Conservation (phyloP, 768 basidiomycete genomes). For the Lactifluus piperatus region DNA sequence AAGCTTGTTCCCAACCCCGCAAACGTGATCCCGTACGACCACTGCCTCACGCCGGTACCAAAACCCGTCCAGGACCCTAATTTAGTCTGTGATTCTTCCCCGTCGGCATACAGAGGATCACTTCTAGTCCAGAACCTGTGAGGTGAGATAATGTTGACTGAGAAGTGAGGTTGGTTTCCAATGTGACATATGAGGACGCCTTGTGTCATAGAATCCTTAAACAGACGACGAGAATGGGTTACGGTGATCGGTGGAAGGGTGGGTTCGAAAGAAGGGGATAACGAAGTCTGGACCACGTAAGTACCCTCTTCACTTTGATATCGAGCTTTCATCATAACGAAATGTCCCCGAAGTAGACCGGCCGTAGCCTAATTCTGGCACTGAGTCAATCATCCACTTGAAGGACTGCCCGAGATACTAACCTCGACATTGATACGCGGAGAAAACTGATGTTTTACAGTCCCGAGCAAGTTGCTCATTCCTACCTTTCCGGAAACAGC, state of each 20-base stretch:
- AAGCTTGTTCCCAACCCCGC: conserved; percentile 40
- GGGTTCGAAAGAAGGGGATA: conserved; percentile 13
- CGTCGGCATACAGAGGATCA: conserved; percentile 8
- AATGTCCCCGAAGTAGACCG: conserved; percentile 17
- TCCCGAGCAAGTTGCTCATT: conserved; percentile 41
- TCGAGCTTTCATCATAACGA: conserved; percentile 6
- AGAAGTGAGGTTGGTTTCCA: conserved; percentile 12
- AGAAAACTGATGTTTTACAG: conserved; percentile 69
- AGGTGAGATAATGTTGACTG: conserved; percentile 14
- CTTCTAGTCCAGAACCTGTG: conserved; percentile 1
- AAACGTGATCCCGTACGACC: conserved; percentile 42
- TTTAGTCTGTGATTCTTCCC: conserved; percentile 15
- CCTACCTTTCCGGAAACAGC: conserved; percentile 21
- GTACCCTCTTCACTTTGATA: conserved; percentile 13
- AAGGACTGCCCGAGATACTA: not conserved
- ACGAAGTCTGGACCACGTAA: conserved; percentile 8
- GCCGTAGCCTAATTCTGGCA: conserved; percentile 20
- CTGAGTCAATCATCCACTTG: not conserved
- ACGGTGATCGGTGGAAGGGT: conserved; percentile 17
- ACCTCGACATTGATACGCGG: conserved; percentile 44
- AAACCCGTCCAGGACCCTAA: conserved; percentile 47
- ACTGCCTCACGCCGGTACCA: conserved; percentile 37
- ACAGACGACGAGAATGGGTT: conserved; percentile 20
- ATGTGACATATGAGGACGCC: conserved; percentile 15
- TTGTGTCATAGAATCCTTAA: conserved; percentile 18